Base-by-base conservation (phyloP, 495 filamentous ascomycete genomes). In the Barbatosphaeria neglecta region DNA sequence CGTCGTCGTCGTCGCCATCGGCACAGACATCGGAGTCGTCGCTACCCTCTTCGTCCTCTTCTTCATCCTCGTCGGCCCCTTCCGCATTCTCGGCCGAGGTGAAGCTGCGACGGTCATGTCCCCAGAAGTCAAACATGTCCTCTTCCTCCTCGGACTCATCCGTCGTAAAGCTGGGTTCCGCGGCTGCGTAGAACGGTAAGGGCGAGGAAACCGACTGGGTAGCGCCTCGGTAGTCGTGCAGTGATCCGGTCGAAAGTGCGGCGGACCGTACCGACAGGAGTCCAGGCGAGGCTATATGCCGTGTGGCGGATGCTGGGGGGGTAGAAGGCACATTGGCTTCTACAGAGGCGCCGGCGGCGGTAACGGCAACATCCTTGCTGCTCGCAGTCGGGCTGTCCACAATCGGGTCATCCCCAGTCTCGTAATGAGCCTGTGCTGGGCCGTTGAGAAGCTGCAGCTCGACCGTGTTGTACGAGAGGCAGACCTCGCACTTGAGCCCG, bases 401-500 rank as follows among this genome's bases (percentile, higher is more conserved):
- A 22, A 13, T 39, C 24, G 18, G 25, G 2, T 39, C 41, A 16
- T 16, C 43, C 2, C n/a, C 22, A 6, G 48, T 25, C 13, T 39
- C 23, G 24, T 46, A 33, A 16, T 38, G 28, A 1, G 18, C 47
- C 22, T 53, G 50, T 4, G 13, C 11, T 3, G 60, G 60, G 51
- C 63, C 54, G 48, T 63, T 50, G 22, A 65, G 47, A 22, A 90
- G 71, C 40, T 78, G 75, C 39, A 86, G 65, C 60, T 89, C 82
- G 6, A 76, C 78, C 13, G 87, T 94, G 59, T 94, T 93, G 57
- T 89, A 92, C 5, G 84, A 89, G 49, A 81, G 74, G 59, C 87
- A 90, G 41, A 87, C 75, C 22, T 78, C 79, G 62, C 92, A 99
- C 66, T 90, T 94, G 22, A 93, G 71, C 4, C 92, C 92, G 16